Evolutionary conservation across 768 basidiomycete genomes (phyloP), one percentile per base, ranked within the genome.

Genomic region (Rhodotorula babjevae): DNA sequence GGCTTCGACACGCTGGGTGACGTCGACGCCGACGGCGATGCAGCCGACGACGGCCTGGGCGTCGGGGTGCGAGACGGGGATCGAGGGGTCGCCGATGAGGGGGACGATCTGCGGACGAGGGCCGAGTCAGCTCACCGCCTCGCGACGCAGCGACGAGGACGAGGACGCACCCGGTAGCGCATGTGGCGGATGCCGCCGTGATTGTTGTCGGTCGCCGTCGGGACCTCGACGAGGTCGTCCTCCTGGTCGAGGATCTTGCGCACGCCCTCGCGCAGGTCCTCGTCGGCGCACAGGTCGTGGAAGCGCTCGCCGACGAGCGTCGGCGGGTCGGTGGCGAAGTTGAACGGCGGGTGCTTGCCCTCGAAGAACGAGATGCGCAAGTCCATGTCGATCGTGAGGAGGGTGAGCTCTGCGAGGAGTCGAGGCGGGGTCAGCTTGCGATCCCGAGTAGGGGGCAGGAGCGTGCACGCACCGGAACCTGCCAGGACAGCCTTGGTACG

Each of bases 21-120:
- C 63, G 61, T 78, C 68, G 21, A 42, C 44, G 5, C 59, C 65
- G 36, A 76, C 69, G 23, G 71, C 63, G 53, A 71, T 69, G 15
- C 73, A 65, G 36, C 75, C 75, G 1, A 56, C 64, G 36, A 72
- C 49, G 33, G 62, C 62, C 42, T 23, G 23, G 1, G 29, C 46
- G 62, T 72, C 71, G 16, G 70, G 65, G 33, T 62, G 61, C 7
- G 65, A 33, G 10, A n/a, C 50, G 2, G 69, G 69, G 53, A 68
- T 69, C 8, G 61, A n/a, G 2, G 74, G 67, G 50, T 71, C 65
- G 25, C 67, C 67, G 25, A 49, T 46, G 15, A 66, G 49, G 12
- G 74, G 67, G 10, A 68, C 67, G n/a, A 74, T 65, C 73, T 74
- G 65, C 14, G 44, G 14, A 18, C 2, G 14, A 11, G 14, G 12